Conservation (phyloP, 129 eudicot species). For the Lonicera japonica region DNA sequence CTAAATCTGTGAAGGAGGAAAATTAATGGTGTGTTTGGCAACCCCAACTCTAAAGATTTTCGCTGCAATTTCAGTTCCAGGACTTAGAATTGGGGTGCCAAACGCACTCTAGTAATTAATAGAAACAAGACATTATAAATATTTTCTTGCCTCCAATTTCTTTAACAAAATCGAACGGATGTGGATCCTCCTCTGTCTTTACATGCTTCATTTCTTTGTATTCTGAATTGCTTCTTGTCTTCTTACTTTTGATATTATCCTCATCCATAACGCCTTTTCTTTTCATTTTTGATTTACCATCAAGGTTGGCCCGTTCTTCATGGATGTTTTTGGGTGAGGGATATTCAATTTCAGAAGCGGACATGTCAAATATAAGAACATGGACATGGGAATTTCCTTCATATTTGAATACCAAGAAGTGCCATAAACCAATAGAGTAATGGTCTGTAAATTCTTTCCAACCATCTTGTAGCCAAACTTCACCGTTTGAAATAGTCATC, state of each 20-base stretch:
- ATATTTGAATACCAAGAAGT: conserved; percentile 16
- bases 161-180: background rate
- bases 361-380: conserved; percentile 11
- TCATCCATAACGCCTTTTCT: too few relatives aligned
- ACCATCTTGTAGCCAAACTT: conserved; percentile 11
- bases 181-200: background rate
- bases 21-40: too few relatives aligned
- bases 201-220: background rate
- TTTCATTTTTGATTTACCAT: too few relatives aligned
- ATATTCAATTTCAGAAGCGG: conserved; percentile 16
- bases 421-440: conserved; percentile 1
- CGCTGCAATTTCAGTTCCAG: too few relatives aligned
- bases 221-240: background rate
- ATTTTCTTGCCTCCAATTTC: background rate
- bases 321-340: background rate
- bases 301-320: too few relatives aligned
- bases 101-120: too few relatives aligned
- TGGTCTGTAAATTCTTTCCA: conserved; percentile 12
- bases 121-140: background rate
- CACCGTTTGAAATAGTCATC: background rate
- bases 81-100: too few relatives aligned
- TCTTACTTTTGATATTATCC: background rate
- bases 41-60: background rate
- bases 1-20: too few relatives aligned
- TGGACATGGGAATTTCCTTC: conserved; percentile 14